Evolutionary conservation across 495 filamentous ascomycete species (phyloP).

Genomic region (Lasiosphaeriaceae sp.): DNA sequence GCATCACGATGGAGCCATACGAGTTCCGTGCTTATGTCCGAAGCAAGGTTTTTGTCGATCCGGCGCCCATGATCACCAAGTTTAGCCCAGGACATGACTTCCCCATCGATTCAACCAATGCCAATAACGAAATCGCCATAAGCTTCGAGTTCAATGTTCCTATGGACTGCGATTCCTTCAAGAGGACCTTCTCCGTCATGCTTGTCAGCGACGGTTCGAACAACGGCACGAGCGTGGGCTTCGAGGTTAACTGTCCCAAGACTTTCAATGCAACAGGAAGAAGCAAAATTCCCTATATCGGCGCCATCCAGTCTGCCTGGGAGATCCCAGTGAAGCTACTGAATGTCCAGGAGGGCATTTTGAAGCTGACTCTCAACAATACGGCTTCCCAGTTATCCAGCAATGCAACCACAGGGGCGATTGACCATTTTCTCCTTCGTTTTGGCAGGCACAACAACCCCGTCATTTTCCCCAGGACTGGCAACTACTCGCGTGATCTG

Average conservation of each 20-base stretch:
- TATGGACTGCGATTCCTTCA: slow-evolving; percentile 61
- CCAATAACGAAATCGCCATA: slow-evolving; percentile 27
- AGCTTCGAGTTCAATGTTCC: slow-evolving; percentile 56
- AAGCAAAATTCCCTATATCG: slow-evolving; percentile 20
- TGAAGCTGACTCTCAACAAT: slow-evolving; percentile 59
- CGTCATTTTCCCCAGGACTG: slow-evolving; percentile 52
- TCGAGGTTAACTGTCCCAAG: slow-evolving; percentile 40
- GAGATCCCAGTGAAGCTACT: slow-evolving; percentile 49
- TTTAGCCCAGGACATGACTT: slow-evolving; percentile 63
- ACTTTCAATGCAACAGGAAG: not conserved
- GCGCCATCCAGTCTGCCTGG: slow-evolving; percentile 54
- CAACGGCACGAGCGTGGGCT: slow-evolving; percentile 36
- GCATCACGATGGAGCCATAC: slow-evolving; percentile 51
- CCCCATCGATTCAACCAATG: slow-evolving; percentile 50
- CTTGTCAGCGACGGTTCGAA: slow-evolving; percentile 9
- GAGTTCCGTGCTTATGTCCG: slow-evolving; percentile 65
- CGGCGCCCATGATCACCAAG: slow-evolving; percentile 63
- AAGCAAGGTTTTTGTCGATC: slow-evolving; percentile 42
- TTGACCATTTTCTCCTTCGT: slow-evolving; percentile 52
- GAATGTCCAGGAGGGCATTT: slow-evolving; percentile 62
- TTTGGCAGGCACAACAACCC: slow-evolving; percentile 48
- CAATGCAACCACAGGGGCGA: slow-evolving; percentile 43
- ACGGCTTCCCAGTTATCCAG: slow-evolving; percentile 31
- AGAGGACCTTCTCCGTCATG: slow-evolving; percentile 37
- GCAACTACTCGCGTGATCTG: slow-evolving; percentile 57